Conservation (phyloP, 371 early-diverging fungal species). For the Circinella minor region DNA sequence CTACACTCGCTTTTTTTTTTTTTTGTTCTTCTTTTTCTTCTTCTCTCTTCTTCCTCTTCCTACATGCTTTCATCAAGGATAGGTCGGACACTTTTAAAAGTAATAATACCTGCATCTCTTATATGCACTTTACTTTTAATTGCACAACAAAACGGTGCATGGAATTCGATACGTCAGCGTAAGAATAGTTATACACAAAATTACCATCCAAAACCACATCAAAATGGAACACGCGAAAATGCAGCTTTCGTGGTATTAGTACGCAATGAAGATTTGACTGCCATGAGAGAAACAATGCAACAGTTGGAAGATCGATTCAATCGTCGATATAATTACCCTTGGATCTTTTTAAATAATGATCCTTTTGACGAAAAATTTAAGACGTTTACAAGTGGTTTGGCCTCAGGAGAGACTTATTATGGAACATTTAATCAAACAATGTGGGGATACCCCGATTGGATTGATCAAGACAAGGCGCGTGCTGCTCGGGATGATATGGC, state of each 20-base stretch:
- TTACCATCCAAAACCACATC: slow-evolving; percentile 14
- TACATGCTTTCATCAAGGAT: slow-evolving; percentile 15
- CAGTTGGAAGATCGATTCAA: slow-evolving; percentile 86
- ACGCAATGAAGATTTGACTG: slow-evolving; percentile 78
- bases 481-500: slow-evolving; percentile 59
- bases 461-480: slow-evolving; percentile 69
- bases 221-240: slow-evolving; percentile 22
- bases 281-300: slow-evolving; percentile 64
- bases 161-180: not conserved
- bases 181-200: not conserved
- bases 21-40: not conserved
- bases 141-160: slow-evolving; percentile 19
- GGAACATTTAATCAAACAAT: slow-evolving; percentile 51
- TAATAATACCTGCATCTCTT: slow-evolving; percentile 14
- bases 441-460: slow-evolving; percentile 84
- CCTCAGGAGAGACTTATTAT: slow-evolving; percentile 49
- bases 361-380: slow-evolving; percentile 81
- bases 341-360: slow-evolving; percentile 81
- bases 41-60: not conserved
- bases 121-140: slow-evolving; percentile 18
- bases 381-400: slow-evolving; percentile 39
- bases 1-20: not conserved
- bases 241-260: slow-evolving; percentile 67
- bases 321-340: slow-evolving; percentile 78
- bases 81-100: slow-evolving; percentile 13